Evolutionary conservation across 441 rosid species (phyloP).

Genomic region (Pelargonium citronellum): DNA sequence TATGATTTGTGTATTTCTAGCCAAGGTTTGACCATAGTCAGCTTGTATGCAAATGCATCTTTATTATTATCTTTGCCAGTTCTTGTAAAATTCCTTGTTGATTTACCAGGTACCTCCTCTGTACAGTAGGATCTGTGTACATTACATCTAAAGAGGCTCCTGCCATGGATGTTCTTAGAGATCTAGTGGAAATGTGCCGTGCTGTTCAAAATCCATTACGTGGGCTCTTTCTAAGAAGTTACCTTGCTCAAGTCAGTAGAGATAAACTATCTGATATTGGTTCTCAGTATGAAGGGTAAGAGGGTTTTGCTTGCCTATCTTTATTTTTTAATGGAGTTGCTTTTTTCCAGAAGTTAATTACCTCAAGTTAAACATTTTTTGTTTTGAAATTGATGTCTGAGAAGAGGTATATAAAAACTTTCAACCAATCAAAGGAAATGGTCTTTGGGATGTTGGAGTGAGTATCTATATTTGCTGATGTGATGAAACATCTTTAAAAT

Average conservation of each 20-base stretch:
- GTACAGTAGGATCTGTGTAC: constrained; percentile 90
- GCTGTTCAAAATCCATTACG: constrained; percentile 85
- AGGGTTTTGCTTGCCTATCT: constrained; percentile 2
- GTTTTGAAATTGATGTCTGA: background rate
- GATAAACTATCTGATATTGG: constrained; percentile 78
- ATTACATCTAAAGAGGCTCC: constrained; percentile 78
- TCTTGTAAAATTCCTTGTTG: constrained; percentile 15
- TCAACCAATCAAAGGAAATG: background rate
- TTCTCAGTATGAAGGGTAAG: constrained; percentile 69
- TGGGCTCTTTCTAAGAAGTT: constrained; percentile 81
- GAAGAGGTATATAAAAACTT: background rate
- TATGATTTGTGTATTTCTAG: background rate
- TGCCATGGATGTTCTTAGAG: constrained; percentile 70
- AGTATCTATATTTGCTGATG: background rate
- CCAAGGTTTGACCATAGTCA: background rate
- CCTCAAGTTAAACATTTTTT: background rate
- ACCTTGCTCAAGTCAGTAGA: constrained; percentile 83
- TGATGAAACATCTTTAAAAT: background rate
- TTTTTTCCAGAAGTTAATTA: too few species aligned
- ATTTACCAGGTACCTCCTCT: constrained; percentile 68
- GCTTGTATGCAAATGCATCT: background rate
- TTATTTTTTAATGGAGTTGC: background rate
- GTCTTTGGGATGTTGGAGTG: background rate
- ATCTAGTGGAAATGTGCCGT: constrained; percentile 89
- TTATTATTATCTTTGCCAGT: constrained; percentile 7